Base-by-base conservation (phyloP, 257 asterid genomes). In the Jacaranda copaia region DNA sequence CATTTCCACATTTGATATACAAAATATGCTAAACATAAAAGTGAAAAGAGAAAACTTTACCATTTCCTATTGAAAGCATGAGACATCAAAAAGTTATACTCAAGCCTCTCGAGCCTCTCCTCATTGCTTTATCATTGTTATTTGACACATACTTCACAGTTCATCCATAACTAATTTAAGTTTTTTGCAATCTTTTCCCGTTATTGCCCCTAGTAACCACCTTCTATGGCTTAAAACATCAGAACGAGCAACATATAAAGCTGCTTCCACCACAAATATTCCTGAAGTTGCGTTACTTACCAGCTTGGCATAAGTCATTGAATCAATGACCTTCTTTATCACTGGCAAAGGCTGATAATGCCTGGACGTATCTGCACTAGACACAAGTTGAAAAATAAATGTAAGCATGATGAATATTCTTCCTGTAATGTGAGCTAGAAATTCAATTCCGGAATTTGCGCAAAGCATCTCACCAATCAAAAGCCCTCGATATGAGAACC, bases 241-340 rank as follows among this genome's bases (percentile, higher is more conserved):
- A 55, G 32, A 6, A 55, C 5, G 11, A 72, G 35, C 45, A 19
- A 19, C 49, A 18, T 42, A 45, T 8, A 12, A 66, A 45, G 13
- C 55, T 42, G 10, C 46, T 9, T 7, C 2, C 18, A 1, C 5
- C 6, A 25, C 32, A 25, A 25, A 68, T 36, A 45, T 8, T 70
- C 71, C 58, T 14, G 15, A 70, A 16, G 70, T 32, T 4, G 18
- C 16, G 58, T 51, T 67, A 63, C 90, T 16, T 84, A 95, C 99
- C 90, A 95, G 88, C 83, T 95, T 95, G 80, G 98, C 92, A 62
- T 91, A 95, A 60, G 94, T 25, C 99, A 95, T 91, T 8, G 99
- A 91, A 79, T 95, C 98, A 11, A 95, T 95, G 86, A 95, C 97
- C 85, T 95, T 91, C 94, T 93, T 91, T 77, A 95, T 88, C 53